phyloP scores from a whole-genome alignment of 2,329 filamentous ascomycete species.

The Diplodia scrobiculata region DNA sequence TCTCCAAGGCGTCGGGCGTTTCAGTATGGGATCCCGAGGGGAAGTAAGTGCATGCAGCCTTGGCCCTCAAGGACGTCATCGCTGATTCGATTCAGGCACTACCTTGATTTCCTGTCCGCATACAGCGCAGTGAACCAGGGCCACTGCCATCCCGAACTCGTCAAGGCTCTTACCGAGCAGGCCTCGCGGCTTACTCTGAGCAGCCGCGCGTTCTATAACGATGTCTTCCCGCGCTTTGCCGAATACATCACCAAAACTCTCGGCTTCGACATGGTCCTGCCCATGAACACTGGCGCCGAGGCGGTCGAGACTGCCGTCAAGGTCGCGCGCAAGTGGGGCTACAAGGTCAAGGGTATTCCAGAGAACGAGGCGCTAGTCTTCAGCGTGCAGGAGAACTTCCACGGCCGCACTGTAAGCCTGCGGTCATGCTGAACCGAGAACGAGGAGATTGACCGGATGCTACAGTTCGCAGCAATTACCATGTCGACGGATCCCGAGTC shows the following conservation, averaged over 20 bases:
- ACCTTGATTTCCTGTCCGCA: conserved; percentile 96
- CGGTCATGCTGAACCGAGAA: not conserved
- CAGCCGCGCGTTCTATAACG: conserved; percentile 95
- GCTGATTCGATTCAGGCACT: conserved; percentile 56
- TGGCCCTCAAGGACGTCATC: not conserved
- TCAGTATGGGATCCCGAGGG: conserved; percentile 97
- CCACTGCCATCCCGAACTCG: conserved; percentile 93
- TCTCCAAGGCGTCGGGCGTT: conserved; percentile 70
- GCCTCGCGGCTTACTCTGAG: conserved; percentile 86
- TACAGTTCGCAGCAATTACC: conserved; percentile 86
- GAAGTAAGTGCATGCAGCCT: conserved; percentile 32
- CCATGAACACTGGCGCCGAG: conserved; percentile 97
- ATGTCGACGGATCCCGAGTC: conserved; percentile 95
- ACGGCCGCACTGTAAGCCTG: conserved; percentile 79
- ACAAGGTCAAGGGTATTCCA: conserved; percentile 90
- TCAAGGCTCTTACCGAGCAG: conserved; percentile 87
- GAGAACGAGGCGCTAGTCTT: conserved; percentile 82
- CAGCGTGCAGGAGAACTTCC: conserved; percentile 88
- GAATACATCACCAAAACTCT: conserved; percentile 87
- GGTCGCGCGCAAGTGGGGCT: conserved; percentile 95
- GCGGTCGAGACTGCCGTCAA: conserved; percentile 96
- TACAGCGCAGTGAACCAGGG: conserved; percentile 98
- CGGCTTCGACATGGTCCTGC: conserved; percentile 95
- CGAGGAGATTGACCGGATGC: not conserved
- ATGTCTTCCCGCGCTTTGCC: conserved; percentile 94